Base-by-base conservation (phyloP, 2,329 filamentous ascomycete species). In the Cryphonectria japonica region DNA sequence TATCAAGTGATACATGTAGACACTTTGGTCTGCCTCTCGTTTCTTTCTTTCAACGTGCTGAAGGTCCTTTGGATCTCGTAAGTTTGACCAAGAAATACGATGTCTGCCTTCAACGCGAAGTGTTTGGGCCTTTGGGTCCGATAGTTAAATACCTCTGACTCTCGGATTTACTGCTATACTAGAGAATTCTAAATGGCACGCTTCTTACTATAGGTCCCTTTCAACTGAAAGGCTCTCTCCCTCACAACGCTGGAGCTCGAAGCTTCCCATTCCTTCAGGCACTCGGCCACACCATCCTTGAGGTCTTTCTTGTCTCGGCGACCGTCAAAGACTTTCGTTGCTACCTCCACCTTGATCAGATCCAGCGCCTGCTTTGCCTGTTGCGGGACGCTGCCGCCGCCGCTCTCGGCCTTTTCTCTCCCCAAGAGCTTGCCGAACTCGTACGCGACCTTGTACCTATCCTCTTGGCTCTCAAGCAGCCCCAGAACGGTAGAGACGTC, bases 301-400 rank as follows among this genome's bases (percentile, higher is more conserved):
- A 60, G 32, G 16, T 43, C 32, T 6, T 50, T 52, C n/a, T 39
- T 39, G n/a, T 64, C 46, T 4, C 19, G 2, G 29, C 60, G 65
- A 16, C 32, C 13, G 5, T 26, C 66, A 3, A 71, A 52, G 29
- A 71, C 19, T 13, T 65, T 16, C 50, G 57, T 52, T 22, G 61
- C 50, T 29, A 68, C 69, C 50, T 68, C 66, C 22, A 71, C 37
- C 50, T 39, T 68, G 59, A 68, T 39, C 50, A 71, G 13, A 46
- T 68, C 69, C 16, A 41, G 22, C 2, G 60, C 69, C 5, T 59
- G 34, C 59, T 39, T 39, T 29, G 54, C 11, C 60, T 70, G 69
- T 22, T 29, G 26, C 5, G 13, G n/a, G 0, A 19, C 54, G 5
- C 14, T 46, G 22, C 8, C 54, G 5, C 14, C 43, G 14, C 5